Base-by-base conservation (phyloP, 306 rosid genomes). In the Begonia peltatifolia region DNA sequence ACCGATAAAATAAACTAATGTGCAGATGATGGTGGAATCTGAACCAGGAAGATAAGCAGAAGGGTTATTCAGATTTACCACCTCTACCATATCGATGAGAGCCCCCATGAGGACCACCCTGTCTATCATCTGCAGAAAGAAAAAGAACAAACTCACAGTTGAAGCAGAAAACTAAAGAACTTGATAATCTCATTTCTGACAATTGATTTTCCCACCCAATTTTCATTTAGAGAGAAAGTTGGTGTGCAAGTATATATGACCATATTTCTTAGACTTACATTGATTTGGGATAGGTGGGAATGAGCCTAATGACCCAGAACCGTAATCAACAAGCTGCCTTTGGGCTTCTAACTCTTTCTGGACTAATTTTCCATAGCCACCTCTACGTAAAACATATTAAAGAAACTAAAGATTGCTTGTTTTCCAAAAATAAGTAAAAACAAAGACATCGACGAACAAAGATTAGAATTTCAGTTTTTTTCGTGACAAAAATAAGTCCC, bases 271-370 rank as follows among this genome's bases (percentile, higher is more conserved):
- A 30, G 64, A 79, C 95, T 80, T 74, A 89, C 97, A 82, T 15
- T 78, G 83, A 63, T 79, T 68, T 69, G 82, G 63, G 64, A 68
- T 87, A 9, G 87, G 84, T 3, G 83, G 94, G 64, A 82, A 78
- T 55, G 95, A 55, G 60, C 78, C 94, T 87, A 89, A 77, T 42
- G 97, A 89, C 62, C 95, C 97, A 64, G 87, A 55, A 53, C 97
- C 95, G 69, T 89, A 89, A 74, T 89, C 97, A 47, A 84, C 97
- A 68, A 89, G 95, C 67, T 81, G 84, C 76, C 97, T 89, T 60
- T 84, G 97, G 58, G 79, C 95, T 82, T 89, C 97, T 55, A 84
- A 79, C 79, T 89, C 95, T 69, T 53, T 69, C 68, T 89, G 95
- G 58, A 89, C 95, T 57, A 89, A 68, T 62, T 89, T 89, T 38